These are phyloP conservation scores for Recurvomyces mirabilis DNA, from an alignment of 495 filamentous ascomycete species.

Conservation along the genomic window DNA sequence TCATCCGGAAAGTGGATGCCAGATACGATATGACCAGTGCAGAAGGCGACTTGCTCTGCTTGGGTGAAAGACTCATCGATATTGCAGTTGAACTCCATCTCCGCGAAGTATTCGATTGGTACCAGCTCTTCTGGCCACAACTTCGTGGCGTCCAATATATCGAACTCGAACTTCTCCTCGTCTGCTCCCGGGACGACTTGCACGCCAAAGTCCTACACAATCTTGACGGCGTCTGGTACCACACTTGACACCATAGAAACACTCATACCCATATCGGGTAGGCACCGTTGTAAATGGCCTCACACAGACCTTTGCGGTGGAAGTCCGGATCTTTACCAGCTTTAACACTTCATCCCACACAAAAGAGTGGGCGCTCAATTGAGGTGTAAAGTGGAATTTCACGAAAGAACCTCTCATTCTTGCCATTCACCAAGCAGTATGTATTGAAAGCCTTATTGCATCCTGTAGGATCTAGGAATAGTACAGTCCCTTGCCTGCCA, in stretches of 20 bases:
- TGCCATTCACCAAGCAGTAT: constrained; percentile 57
- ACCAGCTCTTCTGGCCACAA: constrained; percentile 78
- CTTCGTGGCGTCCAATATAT: constrained; percentile 87
- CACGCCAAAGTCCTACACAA: constrained; percentile 33
- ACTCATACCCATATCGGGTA: constrained; percentile 80
- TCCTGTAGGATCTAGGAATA: constrained; percentile 69
- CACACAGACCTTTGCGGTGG: constrained; percentile 70
- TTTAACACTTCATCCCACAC: constrained; percentile 87
- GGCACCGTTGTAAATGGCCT: constrained; percentile 63
- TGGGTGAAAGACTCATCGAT: constrained; percentile 80
- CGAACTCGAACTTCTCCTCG: constrained; percentile 76
- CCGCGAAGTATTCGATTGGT: constrained; percentile 68
- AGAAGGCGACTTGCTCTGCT: constrained; percentile 77
- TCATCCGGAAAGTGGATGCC: constrained; percentile 84
- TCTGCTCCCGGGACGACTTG: constrained; percentile 43
- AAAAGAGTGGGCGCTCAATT: constrained; percentile 69
- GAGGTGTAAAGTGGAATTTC: constrained; percentile 72
- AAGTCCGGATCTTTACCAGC: constrained; percentile 77
- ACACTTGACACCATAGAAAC: no score
- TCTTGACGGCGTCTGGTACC: no score
- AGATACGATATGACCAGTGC: constrained; percentile 73
- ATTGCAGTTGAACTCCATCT: constrained; percentile 73
- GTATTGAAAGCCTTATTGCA: constrained; percentile 95
- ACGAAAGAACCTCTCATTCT: constrained; percentile 65
- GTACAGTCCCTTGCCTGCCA: constrained; percentile 43